A percentile compares a stretch with the other conserved stretches of the same genome.
Conservation (phyloP, 75 land plant species). For the Isoetes taiwanensis region DNA sequence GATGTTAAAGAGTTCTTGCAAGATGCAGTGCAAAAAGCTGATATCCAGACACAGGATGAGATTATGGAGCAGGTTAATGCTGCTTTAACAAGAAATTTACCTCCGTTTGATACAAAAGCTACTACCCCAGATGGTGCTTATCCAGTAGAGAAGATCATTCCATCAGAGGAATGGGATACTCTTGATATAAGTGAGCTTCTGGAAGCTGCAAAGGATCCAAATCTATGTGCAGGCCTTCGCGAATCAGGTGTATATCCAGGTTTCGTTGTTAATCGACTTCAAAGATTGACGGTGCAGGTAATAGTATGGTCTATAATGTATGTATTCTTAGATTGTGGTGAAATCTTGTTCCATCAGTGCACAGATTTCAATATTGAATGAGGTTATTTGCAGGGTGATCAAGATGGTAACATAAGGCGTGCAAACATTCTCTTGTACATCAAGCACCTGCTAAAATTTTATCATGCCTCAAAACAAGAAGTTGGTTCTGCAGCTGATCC, state of each 20-base stretch:
- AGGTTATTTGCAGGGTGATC: constrained; percentile 25
- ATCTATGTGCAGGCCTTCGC: constrained; percentile 11
- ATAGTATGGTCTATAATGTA: neutral
- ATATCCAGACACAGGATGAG: constrained; percentile 22
- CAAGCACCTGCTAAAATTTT: constrained; percentile 48
- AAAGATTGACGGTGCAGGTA: constrained; percentile 36
- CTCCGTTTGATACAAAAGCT: constrained; percentile 59
- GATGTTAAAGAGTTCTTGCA: constrained; percentile 20
- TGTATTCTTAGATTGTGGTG: neutral
- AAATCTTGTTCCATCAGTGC: neutral
- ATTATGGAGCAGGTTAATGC: constrained; percentile 22
- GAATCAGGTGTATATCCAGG: constrained; percentile 41
- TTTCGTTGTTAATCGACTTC: constrained; percentile 55
- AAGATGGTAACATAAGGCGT: constrained; percentile 27
- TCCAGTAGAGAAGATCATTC: constrained; percentile 58
- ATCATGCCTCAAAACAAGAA: constrained; percentile 12
- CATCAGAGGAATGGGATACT: constrained; percentile 43
- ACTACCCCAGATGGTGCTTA: constrained; percentile 49
- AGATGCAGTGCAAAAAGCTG: constrained; percentile 23
- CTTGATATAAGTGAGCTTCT: constrained; percentile 36
- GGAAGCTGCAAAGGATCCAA: no score
- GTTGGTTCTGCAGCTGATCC: constrained; percentile 9
- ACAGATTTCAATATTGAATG: no score
- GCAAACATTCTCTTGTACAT: constrained; percentile 53
- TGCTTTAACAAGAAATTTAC: constrained; percentile 38